Base-by-base conservation (phyloP, 345 rosid species). In the Eucalyptus marginata region DNA sequence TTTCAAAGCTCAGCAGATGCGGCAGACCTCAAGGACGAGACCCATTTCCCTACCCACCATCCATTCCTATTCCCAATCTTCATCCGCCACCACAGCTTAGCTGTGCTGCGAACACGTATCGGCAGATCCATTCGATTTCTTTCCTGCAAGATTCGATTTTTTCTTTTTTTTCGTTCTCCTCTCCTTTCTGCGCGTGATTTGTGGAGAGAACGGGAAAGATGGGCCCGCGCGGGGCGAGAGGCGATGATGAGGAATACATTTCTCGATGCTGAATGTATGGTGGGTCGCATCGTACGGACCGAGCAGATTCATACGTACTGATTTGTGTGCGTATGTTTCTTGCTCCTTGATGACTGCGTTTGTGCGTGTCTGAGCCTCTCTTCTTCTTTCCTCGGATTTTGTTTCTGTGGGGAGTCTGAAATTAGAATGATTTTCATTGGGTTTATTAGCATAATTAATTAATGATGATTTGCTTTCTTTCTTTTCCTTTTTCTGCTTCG, bases 321-420 rank as follows among this genome's bases (percentile, higher is more conserved):
- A 15, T 25, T 64, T 40, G 18, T 33, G n/a, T 27, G 27, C 79
- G 64, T 15, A 5, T 33, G 76, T 59, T 31, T 25, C 59, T 3
- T 22, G 56, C 66, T 64, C 13, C 84, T 76, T 93, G 95, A 92
- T 92, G 94, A 93, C 93, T 18, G 93, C 84, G 49, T 92, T 93
- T 93, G 87, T 93, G 95, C 95, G 93, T 93, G 93, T 92, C 95
- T 93, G 95, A 93, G 94, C 91, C 93, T 33, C 68, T 20, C 83
- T 11, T 13, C 84, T 6, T 29, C n/a, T 29, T 62, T 27, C 68
- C 68, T 62, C 33, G 6, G 68, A 62, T 62, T 27, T 29, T 4
- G 68, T 62, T 62, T 62, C 68, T 13, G 31, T 29, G 68, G 31
- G 33, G 17, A 13, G 0, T 6, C 31, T 29, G 68, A 27, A 56